These are phyloP conservation scores for Petunia secreta DNA, from an alignment of 257 asterid genomes.

Conservation along the genomic window DNA sequence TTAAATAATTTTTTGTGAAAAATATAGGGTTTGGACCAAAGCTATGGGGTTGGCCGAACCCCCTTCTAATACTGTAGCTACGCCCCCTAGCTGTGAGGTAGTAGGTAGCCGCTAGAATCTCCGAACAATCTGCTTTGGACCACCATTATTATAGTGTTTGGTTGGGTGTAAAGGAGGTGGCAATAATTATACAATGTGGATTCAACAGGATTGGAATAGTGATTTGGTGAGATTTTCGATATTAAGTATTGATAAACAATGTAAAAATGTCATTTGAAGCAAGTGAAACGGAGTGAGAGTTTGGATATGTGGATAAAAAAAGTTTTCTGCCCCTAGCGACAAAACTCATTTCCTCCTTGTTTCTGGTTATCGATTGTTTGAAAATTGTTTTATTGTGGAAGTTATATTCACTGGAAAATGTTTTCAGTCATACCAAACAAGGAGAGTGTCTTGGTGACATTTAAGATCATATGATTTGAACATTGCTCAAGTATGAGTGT, in stretches of 20 bases:
- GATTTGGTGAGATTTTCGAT: background rate
- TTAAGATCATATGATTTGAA: background rate
- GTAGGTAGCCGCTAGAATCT: too few species aligned
- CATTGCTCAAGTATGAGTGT: background rate
- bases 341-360: too few species aligned
- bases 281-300: background rate
- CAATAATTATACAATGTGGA: background rate
- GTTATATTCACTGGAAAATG: background rate
- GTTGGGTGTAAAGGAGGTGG: background rate
- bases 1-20: too few species aligned
- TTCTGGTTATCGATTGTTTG: background rate
- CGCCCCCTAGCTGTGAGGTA: too few species aligned
- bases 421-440: background rate
- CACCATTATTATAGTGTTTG: background rate
- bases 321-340: too few species aligned
- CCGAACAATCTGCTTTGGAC: too few species aligned
- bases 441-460: background rate
- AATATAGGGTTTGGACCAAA: too few species aligned
- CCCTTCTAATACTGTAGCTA: too few species aligned
- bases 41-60: too few species aligned
- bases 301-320: too few species aligned
- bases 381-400: background rate
- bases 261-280: background rate
- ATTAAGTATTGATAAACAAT: too few species aligned
- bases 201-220: background rate